These are phyloP conservation scores for Ascochyta koolunga DNA, from an alignment of 2,329 filamentous ascomycete genomes.

Conservation along the genomic window DNA sequence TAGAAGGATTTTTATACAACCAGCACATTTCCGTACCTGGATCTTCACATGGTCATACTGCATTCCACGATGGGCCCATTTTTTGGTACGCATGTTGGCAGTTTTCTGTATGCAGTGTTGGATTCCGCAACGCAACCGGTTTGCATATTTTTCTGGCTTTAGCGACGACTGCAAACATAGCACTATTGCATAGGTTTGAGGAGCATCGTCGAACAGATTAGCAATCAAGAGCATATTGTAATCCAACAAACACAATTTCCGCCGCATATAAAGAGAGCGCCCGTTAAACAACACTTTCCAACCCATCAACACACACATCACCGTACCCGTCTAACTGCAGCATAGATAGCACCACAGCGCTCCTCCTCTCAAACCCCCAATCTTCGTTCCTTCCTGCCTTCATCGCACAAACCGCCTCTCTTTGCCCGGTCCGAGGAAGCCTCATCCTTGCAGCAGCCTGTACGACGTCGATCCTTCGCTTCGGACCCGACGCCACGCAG, in stretches of 20 bases:
- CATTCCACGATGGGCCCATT: not conserved
- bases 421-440: not conserved
- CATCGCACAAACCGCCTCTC: not conserved
- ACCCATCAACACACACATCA: not conserved
- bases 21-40: not conserved
- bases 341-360: no score
- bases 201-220: not conserved
- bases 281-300: no score
- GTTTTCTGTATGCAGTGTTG: not conserved
- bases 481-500: not conserved
- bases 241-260: not conserved
- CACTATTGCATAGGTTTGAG: not conserved
- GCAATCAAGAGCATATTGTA: constrained; percentile 2
- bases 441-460: not conserved
- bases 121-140: not conserved
- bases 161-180: constrained; percentile 1
- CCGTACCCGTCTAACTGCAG: no score
- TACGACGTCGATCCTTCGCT: not conserved
- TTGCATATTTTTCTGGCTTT: constrained; percentile 4
- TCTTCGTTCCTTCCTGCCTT: not conserved
- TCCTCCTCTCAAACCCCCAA: no score
- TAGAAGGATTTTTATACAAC: constrained; percentile 19
- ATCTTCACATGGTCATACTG: not conserved
- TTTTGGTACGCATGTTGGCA: not conserved
- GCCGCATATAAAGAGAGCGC: no score